These are phyloP conservation scores for Trichosporon sp. DNA, from an alignment of 1,284 basidiomycete species.

Conservation along the genomic window DNA sequence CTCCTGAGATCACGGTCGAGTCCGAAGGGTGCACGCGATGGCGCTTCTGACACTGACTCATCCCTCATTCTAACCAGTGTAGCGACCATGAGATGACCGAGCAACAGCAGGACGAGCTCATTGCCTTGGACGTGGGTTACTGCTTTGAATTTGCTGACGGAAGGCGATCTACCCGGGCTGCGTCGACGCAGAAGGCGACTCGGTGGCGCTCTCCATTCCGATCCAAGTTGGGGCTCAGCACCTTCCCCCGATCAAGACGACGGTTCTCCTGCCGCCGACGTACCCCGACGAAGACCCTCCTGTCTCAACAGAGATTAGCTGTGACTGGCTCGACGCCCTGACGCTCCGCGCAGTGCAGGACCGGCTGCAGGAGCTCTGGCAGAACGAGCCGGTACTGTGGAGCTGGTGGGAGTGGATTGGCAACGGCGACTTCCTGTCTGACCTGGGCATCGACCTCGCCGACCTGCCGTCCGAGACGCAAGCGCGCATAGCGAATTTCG, in stretches of 20 bases:
- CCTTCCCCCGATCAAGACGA: slow-evolving; percentile 30
- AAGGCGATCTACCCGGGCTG: slow-evolving; percentile 37
- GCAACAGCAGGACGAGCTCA: slow-evolving; percentile 34
- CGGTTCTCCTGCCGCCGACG: slow-evolving; percentile 21
- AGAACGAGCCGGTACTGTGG: slow-evolving; percentile 28
- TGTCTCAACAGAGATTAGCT: slow-evolving; percentile 14
- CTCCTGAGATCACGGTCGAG: no score
- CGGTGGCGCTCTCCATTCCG: slow-evolving; percentile 26
- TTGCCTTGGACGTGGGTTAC: slow-evolving; percentile 29
- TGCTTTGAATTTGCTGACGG: neutral
- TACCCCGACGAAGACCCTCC: slow-evolving; percentile 31
- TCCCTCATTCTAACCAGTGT: no score
- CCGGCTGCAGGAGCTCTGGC: slow-evolving; percentile 15
- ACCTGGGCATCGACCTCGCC: slow-evolving; percentile 20
- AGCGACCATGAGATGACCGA: slow-evolving; percentile 1
- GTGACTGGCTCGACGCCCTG: slow-evolving; percentile 23
- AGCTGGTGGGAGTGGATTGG: slow-evolving; percentile 45
- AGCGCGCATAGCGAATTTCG: slow-evolving; percentile 32
- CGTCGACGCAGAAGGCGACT: slow-evolving; percentile 15
- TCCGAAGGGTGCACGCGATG: neutral
- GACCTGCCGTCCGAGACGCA: slow-evolving; percentile 27
- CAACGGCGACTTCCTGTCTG: slow-evolving; percentile 28
- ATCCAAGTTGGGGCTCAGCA: slow-evolving; percentile 28
- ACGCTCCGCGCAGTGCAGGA: neutral
- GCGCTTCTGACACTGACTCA: neutral